Evolutionary conservation across 805 yeast genomes (phyloP), one percentile per base, ranked within the genome.

Genomic region (Candida boidinii): DNA sequence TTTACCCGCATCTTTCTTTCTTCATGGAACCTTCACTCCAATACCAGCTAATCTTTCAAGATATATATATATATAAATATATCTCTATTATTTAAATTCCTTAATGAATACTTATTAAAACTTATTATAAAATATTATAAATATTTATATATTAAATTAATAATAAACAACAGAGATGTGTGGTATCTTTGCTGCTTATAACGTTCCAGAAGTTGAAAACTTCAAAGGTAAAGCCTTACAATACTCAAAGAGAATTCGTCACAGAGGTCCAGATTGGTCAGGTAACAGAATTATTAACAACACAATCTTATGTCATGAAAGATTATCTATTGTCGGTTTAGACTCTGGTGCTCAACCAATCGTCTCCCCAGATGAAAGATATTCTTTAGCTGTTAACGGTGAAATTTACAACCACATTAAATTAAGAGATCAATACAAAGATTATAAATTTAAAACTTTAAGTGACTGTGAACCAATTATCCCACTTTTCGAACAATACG

Each of bases 211-310:
- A 44, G 79, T 83, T 39, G 79, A 79, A 48, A 64, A 68, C 35
- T 92, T 83, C 72, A 90, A 88, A 63, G 73, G 79, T 42, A 79
- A 79, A 55, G 97, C 97, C 28, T 70, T 92, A 41, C 94, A 85
- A 58, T 71, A 85, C 57, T 73, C 97, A 41, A 90, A 86, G 62
- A 76, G 88, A 64, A 81, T 90, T 58, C 79, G 99, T 67, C 99
- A 92, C 64, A 80, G 99, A 64, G 99, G 99, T 53, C 99, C 99
- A 46, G 99, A 92, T 64, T 92, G 99, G 99, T 73, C 87, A 24
- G 98, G 98, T 53, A 87, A 86, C 76, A 58, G 71, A 44, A 64
- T 73, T 44, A 76, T 78, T 55, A 84, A 84, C 78, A 58, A 67
- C 44, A 85, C 96, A 30, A 79, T 92, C 45, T 63, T 92, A 46